Conservation (phyloP, 768 basidiomycete genomes). For the Auriscalpium vulgare region DNA sequence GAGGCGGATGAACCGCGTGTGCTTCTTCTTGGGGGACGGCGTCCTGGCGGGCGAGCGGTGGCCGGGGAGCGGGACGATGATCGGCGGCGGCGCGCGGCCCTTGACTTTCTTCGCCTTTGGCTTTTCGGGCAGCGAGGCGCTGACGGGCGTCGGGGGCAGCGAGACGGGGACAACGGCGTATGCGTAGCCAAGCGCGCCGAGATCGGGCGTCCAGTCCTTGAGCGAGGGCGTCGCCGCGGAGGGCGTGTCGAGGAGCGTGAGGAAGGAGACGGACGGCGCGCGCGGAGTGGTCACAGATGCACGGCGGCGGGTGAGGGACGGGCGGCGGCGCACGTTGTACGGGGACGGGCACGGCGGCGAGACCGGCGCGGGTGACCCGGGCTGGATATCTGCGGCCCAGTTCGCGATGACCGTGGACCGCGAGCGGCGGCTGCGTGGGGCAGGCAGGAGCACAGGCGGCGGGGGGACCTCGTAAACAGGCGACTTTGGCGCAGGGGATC, state of each 20-base stretch:
- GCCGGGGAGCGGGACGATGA: neutral
- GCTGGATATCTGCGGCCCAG: conserved; percentile 63
- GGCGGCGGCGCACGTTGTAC: conserved; percentile 23
- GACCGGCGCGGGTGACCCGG: conserved; percentile 51
- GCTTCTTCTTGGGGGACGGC: neutral
- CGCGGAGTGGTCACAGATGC: conserved; percentile 33
- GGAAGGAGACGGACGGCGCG: conserved; percentile 38
- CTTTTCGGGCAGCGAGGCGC: conserved; percentile 12
- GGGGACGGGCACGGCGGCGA: conserved; percentile 25
- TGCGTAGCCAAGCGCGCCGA: conserved; percentile 57
- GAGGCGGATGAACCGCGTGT: neutral
- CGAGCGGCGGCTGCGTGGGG: conserved; percentile 28
- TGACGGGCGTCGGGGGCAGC: conserved; percentile 1
- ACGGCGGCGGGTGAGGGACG: conserved; percentile 23
- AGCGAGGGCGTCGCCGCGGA: conserved; percentile 35
- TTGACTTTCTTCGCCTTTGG: conserved; percentile 7
- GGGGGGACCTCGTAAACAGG: neutral
- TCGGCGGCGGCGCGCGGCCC: conserved; percentile 13
- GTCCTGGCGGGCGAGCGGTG: neutral
- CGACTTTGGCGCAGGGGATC: neutral
- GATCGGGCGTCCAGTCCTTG: conserved; percentile 42
- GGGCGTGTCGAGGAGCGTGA: conserved; percentile 35
- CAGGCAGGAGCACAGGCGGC: conserved; percentile 4
- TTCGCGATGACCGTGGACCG: conserved; percentile 43
- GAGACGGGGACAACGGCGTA: conserved; percentile 44